Base-by-base conservation (phyloP, 2,329 filamentous ascomycete species). In the Dothistroma pini region DNA sequence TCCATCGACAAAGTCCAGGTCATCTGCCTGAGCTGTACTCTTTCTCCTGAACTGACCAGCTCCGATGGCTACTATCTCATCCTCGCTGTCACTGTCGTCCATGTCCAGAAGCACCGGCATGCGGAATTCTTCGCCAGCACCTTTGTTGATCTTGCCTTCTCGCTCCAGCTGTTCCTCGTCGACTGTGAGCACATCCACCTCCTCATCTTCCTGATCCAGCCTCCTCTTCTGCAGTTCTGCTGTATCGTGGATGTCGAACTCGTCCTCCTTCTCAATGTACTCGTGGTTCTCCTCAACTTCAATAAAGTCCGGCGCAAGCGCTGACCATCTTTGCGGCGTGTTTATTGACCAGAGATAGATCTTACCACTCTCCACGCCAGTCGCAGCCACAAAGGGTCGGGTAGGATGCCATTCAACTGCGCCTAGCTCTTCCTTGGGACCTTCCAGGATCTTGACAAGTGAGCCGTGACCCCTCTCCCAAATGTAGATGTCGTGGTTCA, bases 281-380 rank as follows among this genome's bases (percentile, higher is more conserved):
- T 97, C 91, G 22, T 96, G 92, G 69, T 99, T 99, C 77, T 99
- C 95, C 76, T 99, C 95, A 14, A 99, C 92, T 76, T 99, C 95
- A 47, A 88, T 90, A 75, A 99, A 99, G 76, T 99, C 96, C 0
- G 95, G 95, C 6, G 96, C 96, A 32, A 99, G 83, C 1, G 95
- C 93, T 16, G 93, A 97, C 96, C 95, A 99, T 70, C 95, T 90
- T 73, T 99, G 96, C 10, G 95, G 93, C 58, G 91, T 95, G 47
- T 93, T 87, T 58, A 97, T 95, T 5, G 91, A 93, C 95, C 95
- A 99, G 35, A 96, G 89, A 78, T 96, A 96, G 72, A 99, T 91
- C 58, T 90, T 86, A 7, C 95, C 95, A 0, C 90, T 93, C 76
- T 99, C 96, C 5, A 97, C 82, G 3, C 95, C 93, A 66, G 93